phyloP scores from a whole-genome alignment of 2,329 filamentous ascomycete genomes.

The Trichoderma citrinoviride region DNA sequence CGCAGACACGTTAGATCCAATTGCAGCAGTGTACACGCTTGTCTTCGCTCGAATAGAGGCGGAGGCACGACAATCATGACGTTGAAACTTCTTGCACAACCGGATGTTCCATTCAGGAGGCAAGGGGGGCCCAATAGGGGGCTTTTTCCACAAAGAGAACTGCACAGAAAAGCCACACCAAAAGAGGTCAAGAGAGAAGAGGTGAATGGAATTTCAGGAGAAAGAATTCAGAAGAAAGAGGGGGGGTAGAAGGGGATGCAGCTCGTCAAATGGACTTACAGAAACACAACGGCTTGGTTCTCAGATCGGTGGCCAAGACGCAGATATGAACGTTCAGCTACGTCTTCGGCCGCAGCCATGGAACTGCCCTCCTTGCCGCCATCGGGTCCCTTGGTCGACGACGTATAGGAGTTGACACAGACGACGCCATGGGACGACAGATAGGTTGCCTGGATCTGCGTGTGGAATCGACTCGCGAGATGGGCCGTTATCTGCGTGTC shows the following conservation, averaged over 20 bases:
- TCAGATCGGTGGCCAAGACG: constrained; percentile 84
- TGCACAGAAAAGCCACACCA: neutral
- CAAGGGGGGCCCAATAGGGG: neutral
- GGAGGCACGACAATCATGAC: too few relatives aligned
- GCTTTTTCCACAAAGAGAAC: too few relatives aligned
- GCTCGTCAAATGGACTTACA: constrained; percentile 59
- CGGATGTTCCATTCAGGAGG: neutral
- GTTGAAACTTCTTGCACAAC: neutral
- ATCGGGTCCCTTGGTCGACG: constrained; percentile 83
- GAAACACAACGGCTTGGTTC: constrained; percentile 87
- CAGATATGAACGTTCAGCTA: constrained; percentile 82
- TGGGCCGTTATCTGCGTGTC: constrained; percentile 79
- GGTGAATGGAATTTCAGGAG: neutral
- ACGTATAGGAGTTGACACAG: constrained; percentile 90
- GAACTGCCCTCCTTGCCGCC: constrained; percentile 88
- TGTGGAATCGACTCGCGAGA: constrained; percentile 86
- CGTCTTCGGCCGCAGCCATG: constrained; percentile 86
- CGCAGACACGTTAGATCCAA: constrained; percentile 25
- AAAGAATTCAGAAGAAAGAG: neutral
- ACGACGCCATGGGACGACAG: constrained; percentile 91
- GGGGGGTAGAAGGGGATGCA: neutral
- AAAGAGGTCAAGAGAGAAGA: neutral
- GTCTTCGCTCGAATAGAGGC: neutral
- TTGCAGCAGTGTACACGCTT: neutral
- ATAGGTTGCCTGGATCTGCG: constrained; percentile 79